A percentile compares a stretch with the other conserved stretches of the same genome.
phyloP scores from a whole-genome alignment of 768 basidiomycete genomes.

The Xanthoconium stramineum region DNA sequence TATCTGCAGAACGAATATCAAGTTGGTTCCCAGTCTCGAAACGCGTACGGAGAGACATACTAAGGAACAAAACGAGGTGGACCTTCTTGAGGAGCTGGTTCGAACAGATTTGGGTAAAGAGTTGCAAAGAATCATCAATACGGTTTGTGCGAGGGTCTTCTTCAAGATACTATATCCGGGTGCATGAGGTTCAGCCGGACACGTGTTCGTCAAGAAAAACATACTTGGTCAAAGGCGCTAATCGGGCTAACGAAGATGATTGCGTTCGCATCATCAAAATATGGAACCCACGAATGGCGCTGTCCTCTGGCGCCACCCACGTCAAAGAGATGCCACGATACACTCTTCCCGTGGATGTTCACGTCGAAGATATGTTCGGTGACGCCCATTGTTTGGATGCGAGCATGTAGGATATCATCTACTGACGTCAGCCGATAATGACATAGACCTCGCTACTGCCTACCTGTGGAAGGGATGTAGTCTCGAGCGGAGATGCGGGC shows the following conservation, averaged over 20 bases:
- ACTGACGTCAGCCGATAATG: constrained; percentile 27
- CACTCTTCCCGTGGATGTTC: constrained; percentile 70
- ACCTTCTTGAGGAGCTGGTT: constrained; percentile 75
- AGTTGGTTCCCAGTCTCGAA: background rate
- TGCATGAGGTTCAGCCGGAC: background rate
- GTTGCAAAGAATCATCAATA: constrained; percentile 84
- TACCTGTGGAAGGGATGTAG: constrained; percentile 77
- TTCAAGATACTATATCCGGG: constrained; percentile 62
- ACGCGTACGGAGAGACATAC: constrained; percentile 33
- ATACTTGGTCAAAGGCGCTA: constrained; percentile 75
- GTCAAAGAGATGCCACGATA: constrained; percentile 72
- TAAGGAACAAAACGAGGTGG: constrained; percentile 56
- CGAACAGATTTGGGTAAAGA: constrained; percentile 83
- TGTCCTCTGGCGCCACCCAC: constrained; percentile 72
- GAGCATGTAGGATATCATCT: constrained; percentile 89
- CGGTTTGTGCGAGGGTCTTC: constrained; percentile 84
- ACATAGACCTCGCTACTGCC: constrained; percentile 15
- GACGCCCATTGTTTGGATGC: constrained; percentile 88
- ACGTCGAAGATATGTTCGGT: constrained; percentile 83
- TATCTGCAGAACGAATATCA: constrained; percentile 42
- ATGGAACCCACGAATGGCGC: constrained; percentile 75
- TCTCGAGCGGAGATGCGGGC: constrained; percentile 62
- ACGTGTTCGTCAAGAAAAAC: background rate
- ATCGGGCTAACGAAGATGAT: constrained; percentile 80
- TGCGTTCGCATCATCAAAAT: constrained; percentile 65